Percentiles rank a stretch among this genome's conserved stretches.
Evolutionary conservation across 1,284 basidiomycete genomes (phyloP).

Genomic region (Agaricales sp.): DNA sequence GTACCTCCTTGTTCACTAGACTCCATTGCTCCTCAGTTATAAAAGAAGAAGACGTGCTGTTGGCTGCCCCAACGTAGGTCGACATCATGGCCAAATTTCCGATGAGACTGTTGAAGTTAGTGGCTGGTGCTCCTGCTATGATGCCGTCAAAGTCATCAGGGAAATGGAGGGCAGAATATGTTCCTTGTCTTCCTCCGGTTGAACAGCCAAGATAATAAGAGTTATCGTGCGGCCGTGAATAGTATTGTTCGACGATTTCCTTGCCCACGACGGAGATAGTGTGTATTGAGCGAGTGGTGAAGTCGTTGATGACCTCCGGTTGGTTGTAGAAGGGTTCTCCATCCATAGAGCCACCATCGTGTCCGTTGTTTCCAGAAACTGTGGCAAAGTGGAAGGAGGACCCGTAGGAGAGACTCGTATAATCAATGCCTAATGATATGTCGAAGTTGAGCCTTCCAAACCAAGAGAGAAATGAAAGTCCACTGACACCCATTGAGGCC

Average conservation of each 20-base stretch:
- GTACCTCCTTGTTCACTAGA: slow-evolving; percentile 10
- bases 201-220: slow-evolving; percentile 21
- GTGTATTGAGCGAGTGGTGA: slow-evolving; percentile 18
- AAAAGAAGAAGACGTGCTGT: slow-evolving; percentile 4
- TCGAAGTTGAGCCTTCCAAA: neutral
- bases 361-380: slow-evolving; percentile 19
- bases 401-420: slow-evolving; percentile 15
- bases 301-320: slow-evolving; percentile 18
- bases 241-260: slow-evolving; percentile 15
- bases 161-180: slow-evolving; percentile 14
- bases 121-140: slow-evolving; percentile 23
- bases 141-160: too few relatives aligned
- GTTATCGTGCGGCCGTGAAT: slow-evolving; percentile 11
- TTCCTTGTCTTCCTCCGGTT: slow-evolving; percentile 19
- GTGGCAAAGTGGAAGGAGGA: slow-evolving; percentile 14
- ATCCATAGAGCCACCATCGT: slow-evolving; percentile 15
- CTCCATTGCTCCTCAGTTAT: slow-evolving; percentile 8
- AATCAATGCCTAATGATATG: slow-evolving; percentile 16
- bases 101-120: slow-evolving; percentile 5
- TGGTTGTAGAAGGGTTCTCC: slow-evolving; percentile 14
- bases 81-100: neutral
- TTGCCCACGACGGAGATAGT: slow-evolving; percentile 16
- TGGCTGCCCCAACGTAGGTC: neutral
- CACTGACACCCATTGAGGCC: slow-evolving; percentile 6
- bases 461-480: neutral